A percentile compares a stretch with the other conserved stretches of the same genome.
Conservation (phyloP, 1,139 yeast species). For the Pichia cactophila region DNA sequence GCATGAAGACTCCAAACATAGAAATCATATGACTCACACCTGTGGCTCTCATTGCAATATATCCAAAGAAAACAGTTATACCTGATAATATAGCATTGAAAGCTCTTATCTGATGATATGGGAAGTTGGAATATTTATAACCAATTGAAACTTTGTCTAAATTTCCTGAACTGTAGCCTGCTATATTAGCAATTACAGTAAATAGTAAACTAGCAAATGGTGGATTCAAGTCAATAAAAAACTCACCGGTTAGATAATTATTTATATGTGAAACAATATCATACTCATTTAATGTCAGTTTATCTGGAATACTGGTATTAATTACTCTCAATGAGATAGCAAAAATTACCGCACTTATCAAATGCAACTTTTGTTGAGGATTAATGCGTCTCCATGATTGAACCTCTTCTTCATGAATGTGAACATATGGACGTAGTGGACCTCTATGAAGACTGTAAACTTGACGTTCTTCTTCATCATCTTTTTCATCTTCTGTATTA, state of each 20-base stretch:
- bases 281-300: constrained; percentile 54
- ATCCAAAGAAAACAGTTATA: constrained; percentile 38
- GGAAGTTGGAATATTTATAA: constrained; percentile 17
- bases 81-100: constrained; percentile 49
- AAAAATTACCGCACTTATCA: not conserved
- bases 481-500: not conserved
- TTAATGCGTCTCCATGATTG: constrained; percentile 2
- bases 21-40: constrained; percentile 40
- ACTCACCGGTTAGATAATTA: constrained; percentile 53
- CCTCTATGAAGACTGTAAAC: constrained; percentile 4
- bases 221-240: constrained; percentile 55
- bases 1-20: constrained; percentile 36
- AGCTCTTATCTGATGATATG: constrained; percentile 43
- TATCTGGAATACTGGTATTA: constrained; percentile 33
- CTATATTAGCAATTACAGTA: constrained; percentile 34
- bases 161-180: constrained; percentile 30
- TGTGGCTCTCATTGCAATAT: constrained; percentile 40
- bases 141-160: constrained; percentile 1
- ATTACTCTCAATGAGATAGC: constrained; percentile 30
- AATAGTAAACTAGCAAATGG: constrained; percentile 50
- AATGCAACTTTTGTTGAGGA: constrained; percentile 4
- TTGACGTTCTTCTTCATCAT: not conserved
- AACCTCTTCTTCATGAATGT: constrained; percentile 1
- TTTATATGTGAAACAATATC: constrained; percentile 35
- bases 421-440: constrained; percentile 9